Conservation (phyloP, 805 yeast species). For the Schizosaccharomyces octosporus region DNA sequence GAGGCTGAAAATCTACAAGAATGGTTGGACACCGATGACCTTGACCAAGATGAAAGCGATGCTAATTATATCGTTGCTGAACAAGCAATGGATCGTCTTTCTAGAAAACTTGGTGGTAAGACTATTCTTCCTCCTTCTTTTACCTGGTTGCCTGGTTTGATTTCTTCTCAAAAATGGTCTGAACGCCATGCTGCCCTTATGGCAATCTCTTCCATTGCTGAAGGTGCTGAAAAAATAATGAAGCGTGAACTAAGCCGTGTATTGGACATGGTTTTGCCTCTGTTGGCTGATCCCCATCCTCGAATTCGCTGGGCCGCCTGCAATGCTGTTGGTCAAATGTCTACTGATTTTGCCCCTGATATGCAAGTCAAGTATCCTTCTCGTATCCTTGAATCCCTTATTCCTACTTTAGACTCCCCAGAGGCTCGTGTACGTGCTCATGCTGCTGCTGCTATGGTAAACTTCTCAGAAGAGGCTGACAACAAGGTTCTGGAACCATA, state of each 20-base stretch:
- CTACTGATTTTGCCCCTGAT: slow-evolving; percentile 75
- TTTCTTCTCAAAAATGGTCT: slow-evolving; percentile 58
- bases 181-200: slow-evolving; percentile 89
- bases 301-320: slow-evolving; percentile 95
- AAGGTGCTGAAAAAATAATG: slow-evolving; percentile 81
- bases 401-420: slow-evolving; percentile 45
- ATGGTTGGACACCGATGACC: slow-evolving; percentile 62
- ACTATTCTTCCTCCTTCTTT: slow-evolving; percentile 67
- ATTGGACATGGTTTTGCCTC: slow-evolving; percentile 62
- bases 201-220: slow-evolving; percentile 93
- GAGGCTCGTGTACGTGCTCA: slow-evolving; percentile 91
- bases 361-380: slow-evolving; percentile 64
- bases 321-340: slow-evolving; percentile 87
- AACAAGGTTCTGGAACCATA: slow-evolving; percentile 81
- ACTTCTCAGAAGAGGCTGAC: slow-evolving; percentile 76
- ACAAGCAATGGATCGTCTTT: slow-evolving; percentile 77
- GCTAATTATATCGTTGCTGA: slow-evolving; percentile 76
- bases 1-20: slow-evolving; percentile 44
- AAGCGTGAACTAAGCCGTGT: slow-evolving; percentile 59
- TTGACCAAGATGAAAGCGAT: slow-evolving; percentile 63
- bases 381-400: slow-evolving; percentile 64
- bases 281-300: slow-evolving; percentile 66
- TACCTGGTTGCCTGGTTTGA: slow-evolving; percentile 65
- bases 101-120: slow-evolving; percentile 63
- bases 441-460: slow-evolving; percentile 94